Percentiles rank a stretch among this genome's conserved stretches.
phyloP scores from a whole-genome alignment of 495 filamentous ascomycete species.

The Lasiosphaeria hispida region DNA sequence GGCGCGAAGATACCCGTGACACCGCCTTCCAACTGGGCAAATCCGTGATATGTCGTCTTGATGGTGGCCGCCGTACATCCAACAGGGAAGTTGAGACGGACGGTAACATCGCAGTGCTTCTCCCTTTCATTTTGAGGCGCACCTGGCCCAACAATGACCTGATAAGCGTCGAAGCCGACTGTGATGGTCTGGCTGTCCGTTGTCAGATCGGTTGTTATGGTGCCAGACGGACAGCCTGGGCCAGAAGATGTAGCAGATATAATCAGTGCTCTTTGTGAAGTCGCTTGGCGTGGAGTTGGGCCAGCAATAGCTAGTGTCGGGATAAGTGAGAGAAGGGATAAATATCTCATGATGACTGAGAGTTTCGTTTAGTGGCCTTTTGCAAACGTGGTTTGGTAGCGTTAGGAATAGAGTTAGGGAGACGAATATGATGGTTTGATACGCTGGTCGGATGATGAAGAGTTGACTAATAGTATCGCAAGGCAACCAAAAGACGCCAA shows the following conservation, averaged over 20 bases:
- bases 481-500: too few species aligned
- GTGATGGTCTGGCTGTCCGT: neutral
- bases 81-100: neutral
- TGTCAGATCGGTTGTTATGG: neutral
- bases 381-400: too few species aligned
- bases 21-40: neutral
- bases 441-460: too few species aligned
- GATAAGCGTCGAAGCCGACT: slow-evolving; percentile 3
- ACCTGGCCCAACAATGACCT: neutral
- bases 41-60: neutral
- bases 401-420: too few species aligned
- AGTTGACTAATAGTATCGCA: too few species aligned
- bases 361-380: too few species aligned
- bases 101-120: slow-evolving; percentile 2
- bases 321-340: too few species aligned
- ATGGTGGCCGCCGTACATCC: slow-evolving; percentile 7
- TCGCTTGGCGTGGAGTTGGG: too few species aligned
- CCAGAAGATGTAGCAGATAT: neutral
- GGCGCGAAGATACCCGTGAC: slow-evolving; percentile 7
- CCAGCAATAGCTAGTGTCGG: too few species aligned
- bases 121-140: neutral
- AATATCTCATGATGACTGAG: too few species aligned
- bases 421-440: too few species aligned
- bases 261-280: neutral
- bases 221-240: neutral